phyloP scores from a whole-genome alignment of 257 asterid genomes.

The Asclepias syriaca region DNA sequence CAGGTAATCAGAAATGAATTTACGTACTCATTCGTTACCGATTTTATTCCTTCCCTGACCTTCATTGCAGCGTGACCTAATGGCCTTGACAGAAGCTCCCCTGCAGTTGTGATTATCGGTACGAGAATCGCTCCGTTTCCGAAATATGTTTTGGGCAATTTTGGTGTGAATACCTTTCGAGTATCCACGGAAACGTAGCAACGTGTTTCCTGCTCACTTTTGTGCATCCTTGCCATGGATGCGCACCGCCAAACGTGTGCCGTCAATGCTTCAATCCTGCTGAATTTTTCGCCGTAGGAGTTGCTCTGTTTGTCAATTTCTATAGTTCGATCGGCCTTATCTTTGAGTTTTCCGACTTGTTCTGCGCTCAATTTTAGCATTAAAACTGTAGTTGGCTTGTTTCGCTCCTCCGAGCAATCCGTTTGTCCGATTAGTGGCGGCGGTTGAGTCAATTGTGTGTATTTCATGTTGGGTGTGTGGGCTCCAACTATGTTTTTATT shows the following conservation, averaged over 20 bases:
- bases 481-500: too few species aligned
- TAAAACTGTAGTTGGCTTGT: constrained; percentile 11
- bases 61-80: constrained; percentile 16
- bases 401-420: constrained; percentile 15
- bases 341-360: constrained; percentile 12
- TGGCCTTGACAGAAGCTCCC: constrained; percentile 15
- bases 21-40: constrained; percentile 17
- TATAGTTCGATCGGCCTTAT: constrained; percentile 12
- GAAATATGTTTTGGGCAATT: constrained; percentile 26
- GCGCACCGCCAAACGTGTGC: constrained; percentile 30
- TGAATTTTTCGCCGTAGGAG: neutral
- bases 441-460: constrained; percentile 4
- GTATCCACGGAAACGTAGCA: constrained; percentile 1
- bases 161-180: constrained; percentile 14
- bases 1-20: constrained; percentile 9
- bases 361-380: constrained; percentile 19
- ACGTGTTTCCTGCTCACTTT: constrained; percentile 18
- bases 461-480: too few species aligned
- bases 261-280: constrained; percentile 18
- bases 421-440: constrained; percentile 17
- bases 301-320: neutral
- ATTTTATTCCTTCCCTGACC: constrained; percentile 14
- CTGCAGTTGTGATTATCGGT: constrained; percentile 3
- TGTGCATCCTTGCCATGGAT: constrained; percentile 18
- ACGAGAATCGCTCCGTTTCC: constrained; percentile 19